Conservation (phyloP, 164 flowering plant species). For the Chloranthus sessilifolius region DNA sequence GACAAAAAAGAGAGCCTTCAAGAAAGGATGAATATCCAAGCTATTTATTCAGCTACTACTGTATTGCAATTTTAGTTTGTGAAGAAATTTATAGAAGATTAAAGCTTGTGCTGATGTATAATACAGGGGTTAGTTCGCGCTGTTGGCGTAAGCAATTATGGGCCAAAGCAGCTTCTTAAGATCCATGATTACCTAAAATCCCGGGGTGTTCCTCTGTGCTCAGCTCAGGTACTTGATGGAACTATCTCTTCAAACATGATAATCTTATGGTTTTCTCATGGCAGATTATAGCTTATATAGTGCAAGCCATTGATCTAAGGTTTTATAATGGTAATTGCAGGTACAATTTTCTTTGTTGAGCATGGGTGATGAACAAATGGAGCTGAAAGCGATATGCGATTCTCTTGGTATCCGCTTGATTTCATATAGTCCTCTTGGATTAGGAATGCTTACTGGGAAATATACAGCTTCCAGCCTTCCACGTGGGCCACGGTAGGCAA, state of each 20-base stretch:
- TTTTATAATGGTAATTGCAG: constrained; percentile 26
- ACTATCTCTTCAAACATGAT: neutral
- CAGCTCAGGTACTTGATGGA: constrained; percentile 42
- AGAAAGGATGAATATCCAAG: too few species aligned
- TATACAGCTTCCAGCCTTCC: constrained; percentile 74
- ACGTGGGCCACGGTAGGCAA: constrained; percentile 63
- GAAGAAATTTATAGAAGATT: neutral
- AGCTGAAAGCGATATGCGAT: constrained; percentile 69
- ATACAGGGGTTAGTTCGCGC: constrained; percentile 86
- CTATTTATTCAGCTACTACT: too few species aligned
- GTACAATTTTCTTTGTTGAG: constrained; percentile 92
- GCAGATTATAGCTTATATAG: neutral
- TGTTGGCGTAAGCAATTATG: constrained; percentile 92
- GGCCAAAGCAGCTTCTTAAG: constrained; percentile 88
- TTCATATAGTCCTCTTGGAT: constrained; percentile 92
- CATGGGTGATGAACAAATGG: constrained; percentile 71
- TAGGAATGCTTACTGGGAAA: constrained; percentile 96
- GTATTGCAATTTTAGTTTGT: too few species aligned
- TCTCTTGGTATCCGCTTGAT: constrained; percentile 75
- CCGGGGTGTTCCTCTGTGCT: constrained; percentile 61
- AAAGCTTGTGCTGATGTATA: neutral
- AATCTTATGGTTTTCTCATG: neutral
- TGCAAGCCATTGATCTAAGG: neutral
- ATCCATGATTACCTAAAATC: constrained; percentile 58
- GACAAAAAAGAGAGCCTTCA: too few species aligned